Base-by-base conservation (phyloP, 2,329 filamentous ascomycete genomes). In the Fusarium duplospermum region DNA sequence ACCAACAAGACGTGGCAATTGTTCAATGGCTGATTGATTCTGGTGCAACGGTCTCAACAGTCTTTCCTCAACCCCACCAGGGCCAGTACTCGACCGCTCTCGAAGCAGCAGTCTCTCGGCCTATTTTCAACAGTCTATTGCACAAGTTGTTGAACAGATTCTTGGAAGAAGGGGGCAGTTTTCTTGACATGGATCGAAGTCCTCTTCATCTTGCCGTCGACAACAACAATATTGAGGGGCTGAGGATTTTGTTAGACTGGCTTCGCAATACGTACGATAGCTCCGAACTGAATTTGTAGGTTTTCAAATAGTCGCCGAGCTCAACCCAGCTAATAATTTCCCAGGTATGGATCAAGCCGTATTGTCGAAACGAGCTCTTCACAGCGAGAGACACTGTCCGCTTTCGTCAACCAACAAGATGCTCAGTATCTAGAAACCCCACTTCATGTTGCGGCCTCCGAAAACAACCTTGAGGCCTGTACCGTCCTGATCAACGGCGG, bases 351-450 rank as follows among this genome's bases (percentile, higher is more conserved):
- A 10, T 2, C 20, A 2, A 11, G 3, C 1, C 7, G 16, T 8
- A 3, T 20, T 4, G 8, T n/a, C 4, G n/a, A 36, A 33, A 7
- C 6, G n/a, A 9, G 4, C 5, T 8, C 11, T 20, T 56, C 7
- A 9, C 35, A 3, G 10, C 11, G 5, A 2, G 54, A 33, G 2
- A n/a, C 16, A n/a, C 10, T 58, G 6, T 6, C 9, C 14, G 14
- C 13, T 11, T 13, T 64, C 2, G 20, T 64, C 24, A 61, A 68
- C 42, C 40, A 29, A 16, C 22, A 5, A n/a, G 11, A n/a, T 14
- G 2, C 29, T 14, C 7, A 7, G 0, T 1, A 2, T 9, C 3
- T 4, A 4, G 0, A 4, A 6, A 27, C 47, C 3, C 13, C 58
- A 24, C 62, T 69, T 38, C 66, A 65, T 40, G 0, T 11, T 18